These are phyloP conservation scores for Ustilago cynodontis DNA, from an alignment of 1,284 basidiomycete genomes.

Conservation along the genomic window DNA sequence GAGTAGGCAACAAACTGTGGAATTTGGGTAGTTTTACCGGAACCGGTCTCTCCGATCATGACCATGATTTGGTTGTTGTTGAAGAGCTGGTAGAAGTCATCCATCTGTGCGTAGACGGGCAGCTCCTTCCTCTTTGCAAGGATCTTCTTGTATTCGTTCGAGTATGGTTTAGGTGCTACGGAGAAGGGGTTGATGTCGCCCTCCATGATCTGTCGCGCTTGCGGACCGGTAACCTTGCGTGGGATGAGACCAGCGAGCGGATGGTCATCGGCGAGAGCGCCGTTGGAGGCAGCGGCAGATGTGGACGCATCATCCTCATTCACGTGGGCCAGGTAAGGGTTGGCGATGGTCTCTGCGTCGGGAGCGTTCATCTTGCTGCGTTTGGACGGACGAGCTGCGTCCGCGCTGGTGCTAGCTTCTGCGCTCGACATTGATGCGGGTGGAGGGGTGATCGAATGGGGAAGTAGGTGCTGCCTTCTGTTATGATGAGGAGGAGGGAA, in stretches of 20 bases:
- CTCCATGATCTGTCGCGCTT: conserved; percentile 82
- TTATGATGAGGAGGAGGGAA: background rate
- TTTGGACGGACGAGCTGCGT: conserved; percentile 47
- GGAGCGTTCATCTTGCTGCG: conserved; percentile 51
- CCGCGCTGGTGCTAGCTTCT: conserved; percentile 35
- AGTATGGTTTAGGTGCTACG: conserved; percentile 76
- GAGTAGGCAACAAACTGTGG: conserved; percentile 96
- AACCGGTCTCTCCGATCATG: conserved; percentile 97
- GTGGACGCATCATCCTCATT: conserved; percentile 34
- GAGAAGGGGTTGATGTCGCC: conserved; percentile 87
- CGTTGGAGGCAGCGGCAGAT: conserved; percentile 12
- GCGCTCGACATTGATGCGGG: conserved; percentile 27
- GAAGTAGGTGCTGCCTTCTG: background rate
- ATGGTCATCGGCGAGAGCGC: conserved; percentile 59
- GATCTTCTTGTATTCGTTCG: conserved; percentile 86
- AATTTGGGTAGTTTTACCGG: conserved; percentile 99
- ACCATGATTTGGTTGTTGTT: conserved; percentile 88
- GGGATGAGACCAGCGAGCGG: conserved; percentile 84
- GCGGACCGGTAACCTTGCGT: conserved; percentile 79
- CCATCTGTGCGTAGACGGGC: conserved; percentile 93
- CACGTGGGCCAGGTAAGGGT: conserved; percentile 64
- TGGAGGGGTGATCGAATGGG: background rate
- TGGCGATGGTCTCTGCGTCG: conserved; percentile 41
- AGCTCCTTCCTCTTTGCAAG: conserved; percentile 85
- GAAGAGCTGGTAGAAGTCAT: conserved; percentile 89